Conservation (phyloP, 2,329 filamentous ascomycete genomes). For the Phoma sp. region DNA sequence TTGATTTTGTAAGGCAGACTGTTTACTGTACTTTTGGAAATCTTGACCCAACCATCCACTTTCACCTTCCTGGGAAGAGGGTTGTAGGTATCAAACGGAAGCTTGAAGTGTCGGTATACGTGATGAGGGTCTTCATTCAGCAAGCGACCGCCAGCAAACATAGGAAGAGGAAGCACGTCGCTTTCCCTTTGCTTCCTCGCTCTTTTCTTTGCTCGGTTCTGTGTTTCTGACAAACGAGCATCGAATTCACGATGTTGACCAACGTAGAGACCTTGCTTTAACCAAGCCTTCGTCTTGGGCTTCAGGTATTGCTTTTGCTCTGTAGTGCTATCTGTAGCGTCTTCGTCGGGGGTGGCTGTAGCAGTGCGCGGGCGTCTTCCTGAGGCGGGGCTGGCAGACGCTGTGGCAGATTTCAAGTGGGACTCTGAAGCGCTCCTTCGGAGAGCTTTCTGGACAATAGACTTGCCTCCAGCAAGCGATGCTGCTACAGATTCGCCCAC, state of each 20-base stretch:
- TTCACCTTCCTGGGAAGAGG: conserved; percentile 87
- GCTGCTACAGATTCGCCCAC: conserved; percentile 35
- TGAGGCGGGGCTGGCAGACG: conserved; percentile 18
- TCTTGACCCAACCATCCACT: conserved; percentile 89
- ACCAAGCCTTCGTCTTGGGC: conserved; percentile 72
- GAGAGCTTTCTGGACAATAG: conserved; percentile 38
- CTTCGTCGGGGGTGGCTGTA: conserved; percentile 20
- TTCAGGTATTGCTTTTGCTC: conserved; percentile 30
- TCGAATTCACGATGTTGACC: conserved; percentile 67
- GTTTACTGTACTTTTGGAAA: conserved; percentile 78
- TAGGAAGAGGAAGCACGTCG: conserved; percentile 72
- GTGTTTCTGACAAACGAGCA: conserved; percentile 54
- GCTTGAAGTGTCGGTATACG: conserved; percentile 74
- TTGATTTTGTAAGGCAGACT: background rate
- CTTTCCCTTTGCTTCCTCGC: conserved; percentile 54
- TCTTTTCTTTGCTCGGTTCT: conserved; percentile 48
- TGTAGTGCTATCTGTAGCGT: conserved; percentile 20
- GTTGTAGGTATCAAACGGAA: conserved; percentile 89
- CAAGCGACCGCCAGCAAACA: conserved; percentile 75
- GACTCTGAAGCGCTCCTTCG: conserved; percentile 37
- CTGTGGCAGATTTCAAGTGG: conserved; percentile 25
- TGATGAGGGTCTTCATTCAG: conserved; percentile 63
- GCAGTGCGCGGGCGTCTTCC: conserved; percentile 34
- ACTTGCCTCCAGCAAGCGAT: conserved; percentile 47
- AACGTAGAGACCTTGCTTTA: conserved; percentile 82